phyloP scores from a whole-genome alignment of 768 basidiomycete genomes.

The Suillus paluster region DNA sequence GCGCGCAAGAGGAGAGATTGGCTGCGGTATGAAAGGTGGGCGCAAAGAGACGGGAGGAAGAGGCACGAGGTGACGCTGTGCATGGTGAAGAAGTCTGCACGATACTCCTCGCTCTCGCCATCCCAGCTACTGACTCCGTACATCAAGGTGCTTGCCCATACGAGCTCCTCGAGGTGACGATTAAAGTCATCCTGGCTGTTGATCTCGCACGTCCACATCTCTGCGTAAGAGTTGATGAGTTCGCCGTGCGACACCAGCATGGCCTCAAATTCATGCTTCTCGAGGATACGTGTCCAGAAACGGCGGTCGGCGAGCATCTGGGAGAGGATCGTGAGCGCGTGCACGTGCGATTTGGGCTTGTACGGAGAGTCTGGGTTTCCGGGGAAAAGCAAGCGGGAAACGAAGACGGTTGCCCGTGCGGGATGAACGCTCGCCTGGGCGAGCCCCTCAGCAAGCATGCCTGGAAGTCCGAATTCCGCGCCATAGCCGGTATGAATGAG shows the following conservation, averaged over 20 bases:
- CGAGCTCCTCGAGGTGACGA: conserved; percentile 63
- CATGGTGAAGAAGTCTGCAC: conserved; percentile 74
- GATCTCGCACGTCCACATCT: conserved; percentile 50
- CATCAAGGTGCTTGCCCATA: conserved; percentile 58
- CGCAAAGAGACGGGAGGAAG: conserved; percentile 58
- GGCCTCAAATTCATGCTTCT: conserved; percentile 40
- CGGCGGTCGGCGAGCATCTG: conserved; percentile 56
- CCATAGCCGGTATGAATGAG: conserved; percentile 69
- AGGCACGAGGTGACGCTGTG: conserved; percentile 72
- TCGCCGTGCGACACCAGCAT: conserved; percentile 43
- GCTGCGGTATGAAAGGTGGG: conserved; percentile 58
- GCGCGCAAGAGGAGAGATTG: conserved; percentile 58
- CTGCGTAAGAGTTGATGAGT: conserved; percentile 47
- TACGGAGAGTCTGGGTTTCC: conserved; percentile 31
- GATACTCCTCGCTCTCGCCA: conserved; percentile 41
- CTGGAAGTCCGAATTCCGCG: conserved; percentile 64
- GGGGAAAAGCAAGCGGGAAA: conserved; percentile 37
- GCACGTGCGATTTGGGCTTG: conserved; percentile 36
- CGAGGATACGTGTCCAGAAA: conserved; percentile 35
- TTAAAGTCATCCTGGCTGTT: conserved; percentile 43
- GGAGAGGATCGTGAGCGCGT: conserved; percentile 56
- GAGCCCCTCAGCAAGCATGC: conserved; percentile 71
- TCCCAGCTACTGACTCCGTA: conserved; percentile 65
- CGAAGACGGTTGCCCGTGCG: conserved; percentile 38
- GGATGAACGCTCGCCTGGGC: conserved; percentile 59